Evolutionary conservation across 1,284 basidiomycete species (phyloP), one percentile per base, ranked within the genome.

Genomic region (Fomitopsis schrenkii): DNA sequence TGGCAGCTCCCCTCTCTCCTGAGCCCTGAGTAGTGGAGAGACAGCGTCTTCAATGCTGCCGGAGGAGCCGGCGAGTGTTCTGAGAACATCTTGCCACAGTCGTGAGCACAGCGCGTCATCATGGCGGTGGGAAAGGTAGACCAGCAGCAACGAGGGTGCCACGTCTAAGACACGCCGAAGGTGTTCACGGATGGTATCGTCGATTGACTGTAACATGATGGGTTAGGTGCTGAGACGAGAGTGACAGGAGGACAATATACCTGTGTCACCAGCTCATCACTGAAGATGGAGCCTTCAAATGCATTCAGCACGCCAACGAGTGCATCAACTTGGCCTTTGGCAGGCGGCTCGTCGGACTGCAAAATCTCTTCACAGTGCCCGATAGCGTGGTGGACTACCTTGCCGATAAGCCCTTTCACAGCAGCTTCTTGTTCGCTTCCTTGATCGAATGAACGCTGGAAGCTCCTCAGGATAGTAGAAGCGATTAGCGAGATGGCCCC

Each of bases 1-100:
- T 0, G 81, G 79, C 1, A 84, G 68, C 0, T 58, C 52, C 3
- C 71, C 74, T 15, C 68, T 67, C 52, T 76, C 72, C 1, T 73
- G 75, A 0, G 79, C 80, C 15, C 76, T 75, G 33, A 85, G 64
- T 0, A 85, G 63, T 0, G 71, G 68, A 1, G 70, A 66, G 0
- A 84, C 67, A 0, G 63, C 5, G 54, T 55, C 6, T 70, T 63
- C 10, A 71, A 58, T 12, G 69, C 65, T 5, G 73, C 73, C 0
- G 74, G 69, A 50, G 76, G 68, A 54, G n/a, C 68, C 57, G 0
- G 76, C 69, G 2, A 80, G 66, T 0, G 70, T 69, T 6, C 64
- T 58, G 3, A 87, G 75, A 1, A 84, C 67, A 0, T 70, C 66
- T 38, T 77, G 77, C 85, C 85, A 86, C 4, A 82, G 67, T 1